Evolutionary conservation across 345 rosid species (phyloP).

Genomic region (Mercurialis annua): DNA sequence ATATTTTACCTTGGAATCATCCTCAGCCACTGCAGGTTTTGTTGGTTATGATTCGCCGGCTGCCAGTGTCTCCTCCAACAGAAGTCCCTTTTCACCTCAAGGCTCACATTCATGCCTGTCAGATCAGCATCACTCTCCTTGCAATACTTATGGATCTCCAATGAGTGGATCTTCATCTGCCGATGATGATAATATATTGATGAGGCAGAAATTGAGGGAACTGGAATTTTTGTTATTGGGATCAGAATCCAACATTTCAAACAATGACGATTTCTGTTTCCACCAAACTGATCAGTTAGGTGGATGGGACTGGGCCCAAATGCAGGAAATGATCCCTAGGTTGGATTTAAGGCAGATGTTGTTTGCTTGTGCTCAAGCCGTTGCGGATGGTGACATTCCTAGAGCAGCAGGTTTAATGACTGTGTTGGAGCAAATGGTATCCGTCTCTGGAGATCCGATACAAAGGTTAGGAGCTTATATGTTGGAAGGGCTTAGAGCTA

Average conservation of each 20-base stretch:
- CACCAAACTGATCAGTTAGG: conserved; percentile 33
- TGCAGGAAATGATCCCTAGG: conserved; percentile 53
- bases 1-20: conserved; percentile 79
- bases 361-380: conserved; percentile 58
- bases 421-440: conserved; percentile 79
- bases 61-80: conserved; percentile 56
- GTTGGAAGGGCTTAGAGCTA: conserved; percentile 93
- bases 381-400: conserved; percentile 43
- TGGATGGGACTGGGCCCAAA: conserved; percentile 45
- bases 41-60: conserved; percentile 61
- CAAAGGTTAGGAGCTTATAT: conserved; percentile 83
- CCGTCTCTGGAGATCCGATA: conserved; percentile 78
- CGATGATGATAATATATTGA: conserved; percentile 45
- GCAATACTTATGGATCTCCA: conserved; percentile 66
- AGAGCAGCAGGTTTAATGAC: conserved; percentile 56
- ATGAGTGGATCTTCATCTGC: conserved; percentile 61
- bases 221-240: conserved; percentile 63
- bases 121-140: conserved; percentile 68
- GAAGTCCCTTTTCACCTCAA: conserved; percentile 75
- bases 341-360: conserved; percentile 59
- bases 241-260: conserved; percentile 47
- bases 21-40: conserved; percentile 44
- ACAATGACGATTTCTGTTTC: conserved; percentile 51
- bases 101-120: conserved; percentile 79
- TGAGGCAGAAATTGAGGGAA: conserved; percentile 66